Evolutionary conservation across 345 rosid species (phyloP), one percentile per base, ranked within the genome.

Genomic region (Turnera subulata): DNA sequence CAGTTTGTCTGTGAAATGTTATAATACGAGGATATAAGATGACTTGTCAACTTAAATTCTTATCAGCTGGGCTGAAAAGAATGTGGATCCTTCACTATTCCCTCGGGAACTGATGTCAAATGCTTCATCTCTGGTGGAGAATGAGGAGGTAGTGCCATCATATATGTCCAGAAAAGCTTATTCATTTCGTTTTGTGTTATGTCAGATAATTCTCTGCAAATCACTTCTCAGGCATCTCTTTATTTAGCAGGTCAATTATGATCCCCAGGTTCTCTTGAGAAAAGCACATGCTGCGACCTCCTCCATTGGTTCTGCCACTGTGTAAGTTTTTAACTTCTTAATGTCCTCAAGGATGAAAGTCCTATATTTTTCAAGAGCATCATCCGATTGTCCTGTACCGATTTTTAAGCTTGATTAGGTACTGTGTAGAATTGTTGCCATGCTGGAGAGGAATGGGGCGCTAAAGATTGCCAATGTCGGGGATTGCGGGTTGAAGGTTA

Each of bases 21-120:
- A 29, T 29, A 8, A 29, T 29, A 8, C 8, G 4, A 29, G 35
- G 35, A 29, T 29, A 29, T 3, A 29, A 29, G 8, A 3, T 29
- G 35, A 29, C 35, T 29, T 29, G 8, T 22, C 53, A 46, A 6
- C 59, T 14, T 47, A 23, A 16, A 50, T 71, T 54, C 47, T 66
- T 76, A 50, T 51, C 63, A 85, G 96, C 58, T 91, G 96, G 95
- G 96, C 92, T 63, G 94, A 81, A 70, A 67, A 76, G 65, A 78
- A 91, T 70, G 95, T 91, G 76, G 96, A 91, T 72, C 92, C 98
- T 69, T 80, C 95, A 11, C 59, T 91, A 38, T 91, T 91, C 47
- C 78, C 98, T 6, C 73, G 53, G 56, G 95, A 91, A 69, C 67
- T 91, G 59, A 84, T 88, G 82, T 64, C 80, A 26, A 83, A 81